Evolutionary conservation across 768 basidiomycete species (phyloP), one percentile per base, ranked within the genome.

Genomic region (Termitomyces sp.): DNA sequence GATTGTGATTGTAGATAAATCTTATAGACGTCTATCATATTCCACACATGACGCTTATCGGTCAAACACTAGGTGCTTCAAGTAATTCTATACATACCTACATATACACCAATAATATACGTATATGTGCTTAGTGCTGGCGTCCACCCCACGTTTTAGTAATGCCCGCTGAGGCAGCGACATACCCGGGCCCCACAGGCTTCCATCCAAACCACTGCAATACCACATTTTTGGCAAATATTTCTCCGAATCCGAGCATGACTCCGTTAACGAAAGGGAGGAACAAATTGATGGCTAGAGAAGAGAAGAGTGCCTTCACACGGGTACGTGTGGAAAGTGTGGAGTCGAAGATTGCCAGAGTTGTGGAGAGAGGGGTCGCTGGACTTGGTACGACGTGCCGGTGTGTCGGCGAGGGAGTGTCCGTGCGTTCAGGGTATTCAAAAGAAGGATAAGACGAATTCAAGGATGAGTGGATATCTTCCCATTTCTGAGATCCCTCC

Each of bases 221-320:
- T 18, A 91, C 70, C n/a, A 90, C 79, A 47, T 88, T 83, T 72
- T 89, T 89, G 37, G 89, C 93, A 68, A 95, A 93, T 52, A 96
- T 89, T 72, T 96, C 94, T 42, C 93, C 93, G 68, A 95, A 95
- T n/a, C 93, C 93, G 53, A 95, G 84, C 93, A 96, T 96, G 58
- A 96, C 90, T 20, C 93, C 94, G 63, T 95, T 96, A 9, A 96
- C 81, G 71, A 96, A 96, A 0, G 93, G 93, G 41, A 96, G 78
- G 0, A 90, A 69, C 61, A 96, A 69, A 69, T 96, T 95, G 69
- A 96, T 90, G 30, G 89, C 88, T 62, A 94, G 70, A 24, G 89
- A 85, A 16, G 90, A 86, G 55, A 87, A 71, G 54, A 91, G 69
- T 9, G 92, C 89, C 42, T 81, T 83, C 48, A 83, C 66, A 54